Evolutionary conservation across 768 basidiomycete genomes (phyloP), one percentile per base, ranked within the genome.

Genomic region (Phlegmacium glaucopus): DNA sequence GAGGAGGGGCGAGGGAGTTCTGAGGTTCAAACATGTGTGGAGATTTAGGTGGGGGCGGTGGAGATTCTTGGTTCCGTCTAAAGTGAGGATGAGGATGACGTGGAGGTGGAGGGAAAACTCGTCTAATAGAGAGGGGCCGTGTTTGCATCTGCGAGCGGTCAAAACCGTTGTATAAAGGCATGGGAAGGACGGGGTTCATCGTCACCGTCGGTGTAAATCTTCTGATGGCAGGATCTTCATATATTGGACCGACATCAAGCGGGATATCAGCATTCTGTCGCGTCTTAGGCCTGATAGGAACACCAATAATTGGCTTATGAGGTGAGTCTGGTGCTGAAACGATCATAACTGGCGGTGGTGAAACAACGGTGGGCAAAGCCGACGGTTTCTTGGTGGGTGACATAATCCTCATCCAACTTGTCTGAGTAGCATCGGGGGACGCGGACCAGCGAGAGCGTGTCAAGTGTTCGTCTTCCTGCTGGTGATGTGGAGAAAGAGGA

Each of bases 391-490:
- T 61, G 32, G 53, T 60, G 28, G 61, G 59, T 11, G 57, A 52
- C 43, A 68, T 54, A 30, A 68, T 42, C 15, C 61, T 65, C 52
- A 57, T 64, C 71, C 74, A 72, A 6, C 49, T 57, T 3, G 64
- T 51, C 46, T 57, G 49, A 13, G 52, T 54, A 22, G 59, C 51
- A 18, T 59, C 57, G n/a, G 73, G 72, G 6, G 72, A 68, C 32
- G 67, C 49, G 37, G 71, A 70, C 72, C 75, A 68, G 34, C 64
- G 61, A 34, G 72, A 65, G 9, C 47, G 45, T 38, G 56, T 37
- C 30, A 45, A 16, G 26, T 28, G 27, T 17, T 28, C 39, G 25
- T 22, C 35, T n/a, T 42, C 22, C 11, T 25, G 22, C 6, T 54
- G 44, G 11, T 8, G n/a, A 27, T 30, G 48, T 11, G 17, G 25